Evolutionary conservation across 495 filamentous ascomycete species (phyloP), one percentile per base, ranked within the genome.

Genomic region (Penicillium paxilli): DNA sequence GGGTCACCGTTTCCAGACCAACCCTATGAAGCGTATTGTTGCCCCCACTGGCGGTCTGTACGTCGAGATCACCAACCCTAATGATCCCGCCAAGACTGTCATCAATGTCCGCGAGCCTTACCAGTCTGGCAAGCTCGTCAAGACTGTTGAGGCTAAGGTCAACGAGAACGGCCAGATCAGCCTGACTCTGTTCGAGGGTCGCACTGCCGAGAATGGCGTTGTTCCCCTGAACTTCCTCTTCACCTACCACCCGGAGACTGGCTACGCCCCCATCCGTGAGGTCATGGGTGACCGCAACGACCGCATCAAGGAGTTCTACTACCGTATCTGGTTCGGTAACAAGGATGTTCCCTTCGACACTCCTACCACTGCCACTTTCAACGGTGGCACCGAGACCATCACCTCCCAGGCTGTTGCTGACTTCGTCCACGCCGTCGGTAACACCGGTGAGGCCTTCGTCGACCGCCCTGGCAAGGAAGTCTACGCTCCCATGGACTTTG

Each of bases 381-480:
- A 89, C 55, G 94, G 94, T 62, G 95, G 95, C 56, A 83, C 83
- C 56, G 81, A 89, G 28, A 90, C 81, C 14, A 91, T 98, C 58
- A 96, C 91, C 11, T 84, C 85, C 41, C 88, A 96, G 59, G 92
- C 88, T 47, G 96, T 98, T 66, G 93, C 93, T 50, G 95, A 98
- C 74, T 98, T 98, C 59, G 92, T 98, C 14, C 92, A 98, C 66
- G 95, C 94, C 38, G 94, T 98, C 54, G 92, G 94, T 40, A 98
- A 98, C 71, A 98, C 91, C 11, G 91, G 94, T 25, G 94, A 98
- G 66, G 94, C 95, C n/a, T 98, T 98, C 55, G 93, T 98, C 40
- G 92, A 98, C 52, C 85, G 93, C 21, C 93, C 93, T 42, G 95
- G 92, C 51, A 98, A 97, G 76, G 88, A 90, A 63, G 89, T 96